Base-by-base conservation (phyloP, 208 protist species). In the Crithidia brevicula region DNA sequence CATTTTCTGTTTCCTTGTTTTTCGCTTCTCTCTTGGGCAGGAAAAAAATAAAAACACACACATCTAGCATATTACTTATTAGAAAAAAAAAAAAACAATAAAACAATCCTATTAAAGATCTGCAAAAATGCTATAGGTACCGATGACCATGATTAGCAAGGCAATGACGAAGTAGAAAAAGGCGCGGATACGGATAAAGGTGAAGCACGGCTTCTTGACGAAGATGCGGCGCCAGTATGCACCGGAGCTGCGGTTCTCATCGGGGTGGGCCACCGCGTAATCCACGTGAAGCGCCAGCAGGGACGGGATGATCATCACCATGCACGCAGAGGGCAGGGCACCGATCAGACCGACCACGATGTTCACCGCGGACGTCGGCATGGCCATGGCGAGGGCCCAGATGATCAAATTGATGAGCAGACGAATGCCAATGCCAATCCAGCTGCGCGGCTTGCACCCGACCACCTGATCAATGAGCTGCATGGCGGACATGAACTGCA, bases 401-500 rank as follows among this genome's bases (percentile, higher is more conserved):
- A 93, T 86, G 28, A 83, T 47, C 3, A 93, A 53, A 51, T 86
- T 89, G 60, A 93, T 83, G 40, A 79, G 16, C 38, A 91, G 49
- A n/a, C 84, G 82, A 20, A 93, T 46, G 31, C 72, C 61, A 11
- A 90, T 42, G 5, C 80, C 84, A 30, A 86, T 74, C 74, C 54
- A 79, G 47, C 82, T 89, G 30, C 75, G 77, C 46, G 80, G 78
- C 38, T 73, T 77, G 77, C 82, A 82, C n/a, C 67, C 57, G 15
- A 80, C 77, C 15, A 80, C 61, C 68, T 83, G 76, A 50, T 94
- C 88, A 3, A 91, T 74, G 31, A 91, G 72, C 73, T 94, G 88
- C 65, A 88, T 86, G 31, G 88, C 88, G 8, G 88, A 85, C 67
- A 89, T 79, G 74, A 83, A 94, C 74, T 91, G 85, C 65, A 94